Evolutionary conservation across 768 basidiomycete genomes (phyloP).

Genomic region (Gymnopilus dilepis): DNA sequence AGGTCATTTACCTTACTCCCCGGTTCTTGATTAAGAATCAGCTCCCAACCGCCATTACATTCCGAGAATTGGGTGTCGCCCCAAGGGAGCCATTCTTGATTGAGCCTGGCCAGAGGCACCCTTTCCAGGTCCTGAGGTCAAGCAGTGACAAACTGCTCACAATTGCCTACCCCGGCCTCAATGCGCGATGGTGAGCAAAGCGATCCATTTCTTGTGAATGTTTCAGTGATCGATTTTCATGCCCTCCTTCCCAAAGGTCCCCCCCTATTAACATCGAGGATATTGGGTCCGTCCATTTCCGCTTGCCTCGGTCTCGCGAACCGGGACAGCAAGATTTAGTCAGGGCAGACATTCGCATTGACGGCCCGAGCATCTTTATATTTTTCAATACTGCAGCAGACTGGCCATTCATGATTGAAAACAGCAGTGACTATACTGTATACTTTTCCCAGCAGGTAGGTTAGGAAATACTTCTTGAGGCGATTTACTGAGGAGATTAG

Average conservation of each 20-base stretch:
- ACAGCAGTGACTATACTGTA: conserved; percentile 77
- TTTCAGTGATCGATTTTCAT: background rate
- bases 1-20: conserved; percentile 90
- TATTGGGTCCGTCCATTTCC: conserved; percentile 83
- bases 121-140: conserved; percentile 69
- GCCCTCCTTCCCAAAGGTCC: conserved; percentile 68
- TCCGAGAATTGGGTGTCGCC: conserved; percentile 84
- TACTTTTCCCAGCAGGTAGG: conserved; percentile 76
- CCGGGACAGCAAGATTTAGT: conserved; percentile 56
- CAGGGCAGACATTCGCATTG: conserved; percentile 78
- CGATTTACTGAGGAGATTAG: conserved; percentile 29
- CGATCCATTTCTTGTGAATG: background rate
- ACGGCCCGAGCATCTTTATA: conserved; percentile 91
- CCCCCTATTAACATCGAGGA: conserved; percentile 91
- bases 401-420: conserved; percentile 94
- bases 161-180: conserved; percentile 84
- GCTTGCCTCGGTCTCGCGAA: conserved; percentile 53
- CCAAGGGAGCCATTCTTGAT: conserved; percentile 67
- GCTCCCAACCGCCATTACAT: conserved; percentile 66
- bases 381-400: conserved; percentile 63
- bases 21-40: conserved; percentile 91
- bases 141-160: conserved; percentile 79
- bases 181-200: conserved; percentile 73
- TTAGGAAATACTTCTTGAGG: conserved; percentile 2
- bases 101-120: conserved; percentile 67